Evolutionary conservation across 2,329 filamentous ascomycete genomes (phyloP), one percentile per base, ranked within the genome.

Genomic region (Neonectria faginata): DNA sequence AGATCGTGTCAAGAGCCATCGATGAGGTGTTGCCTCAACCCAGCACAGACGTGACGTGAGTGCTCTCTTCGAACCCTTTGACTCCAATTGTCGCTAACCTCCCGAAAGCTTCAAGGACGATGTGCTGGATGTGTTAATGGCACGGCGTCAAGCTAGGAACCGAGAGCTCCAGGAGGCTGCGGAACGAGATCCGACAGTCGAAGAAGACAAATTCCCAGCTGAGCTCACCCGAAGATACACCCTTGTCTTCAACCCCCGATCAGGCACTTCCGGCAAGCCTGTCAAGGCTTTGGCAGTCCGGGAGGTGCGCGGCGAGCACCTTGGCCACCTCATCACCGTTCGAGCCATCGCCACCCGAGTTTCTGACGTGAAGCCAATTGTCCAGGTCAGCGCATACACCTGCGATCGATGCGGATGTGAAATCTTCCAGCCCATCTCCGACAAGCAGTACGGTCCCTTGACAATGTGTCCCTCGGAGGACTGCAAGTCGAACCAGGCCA

Each of bases 381-480:
- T 98, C n/a, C 92, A 95, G 76, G 97, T 99, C 76, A 97, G 97
- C 78, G 96, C 96, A 41, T 99, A 99, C 80, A 96, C 94, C 57
- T 99, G 96, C 81, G 96, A 99, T 79, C 90, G 93, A 66, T 99
- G 96, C 75, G 96, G 96, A 63, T 94, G 92, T 77, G 96, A 99
- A 80, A 95, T 99, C 75, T 99, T 98, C 86, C 96, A 99, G 81
- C 95, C 97, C 3, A 88, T 99, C 73, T 93, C 89, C 62, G 91
- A 94, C 60, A 97, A 94, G 80, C 92, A 97, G 71, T 99, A 94
- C 76, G 91, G 92, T 2, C 96, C 96, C 3, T 84, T 99, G 67
- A 88, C 91, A 0, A 88, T 93, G 76, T 99, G 96, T 78, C 91
- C 94, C 12, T 98, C 96, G 1, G 82, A 89, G n/a, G 93, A 97